Percentiles rank a stretch among this genome's conserved stretches.
phyloP scores from a whole-genome alignment of 2,329 filamentous ascomycete genomes.

The Davidsoniella australis region DNA sequence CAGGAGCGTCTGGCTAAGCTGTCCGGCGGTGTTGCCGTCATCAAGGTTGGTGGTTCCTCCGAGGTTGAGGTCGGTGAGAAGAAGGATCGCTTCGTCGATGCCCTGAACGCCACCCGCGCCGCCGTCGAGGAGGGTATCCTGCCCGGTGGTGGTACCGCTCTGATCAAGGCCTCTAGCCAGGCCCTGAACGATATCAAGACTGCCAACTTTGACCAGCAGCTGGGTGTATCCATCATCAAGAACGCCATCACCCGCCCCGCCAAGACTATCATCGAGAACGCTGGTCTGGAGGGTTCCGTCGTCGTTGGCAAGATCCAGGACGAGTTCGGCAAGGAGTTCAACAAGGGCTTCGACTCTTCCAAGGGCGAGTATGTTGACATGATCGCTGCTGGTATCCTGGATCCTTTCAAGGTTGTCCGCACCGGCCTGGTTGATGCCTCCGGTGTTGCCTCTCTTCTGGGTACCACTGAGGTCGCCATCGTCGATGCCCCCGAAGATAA shows the following conservation, averaged over 20 bases:
- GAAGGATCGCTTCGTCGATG: conserved; percentile 99
- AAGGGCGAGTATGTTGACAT: conserved; percentile 99
- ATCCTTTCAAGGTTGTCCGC: conserved; percentile 98
- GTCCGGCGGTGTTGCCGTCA: conserved; percentile 95
- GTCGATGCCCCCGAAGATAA: conserved; percentile 94
- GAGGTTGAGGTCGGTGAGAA: conserved; percentile 99
- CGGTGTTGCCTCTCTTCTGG: conserved; percentile 89
- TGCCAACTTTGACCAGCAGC: conserved; percentile 96
- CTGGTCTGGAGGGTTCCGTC: conserved; percentile 85
- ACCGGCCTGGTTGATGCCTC: conserved; percentile 89
- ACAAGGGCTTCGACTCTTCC: conserved; percentile 92
- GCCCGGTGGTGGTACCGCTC: conserved; percentile 91
- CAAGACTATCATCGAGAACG: conserved; percentile 93
- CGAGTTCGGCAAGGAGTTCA: conserved; percentile 82
- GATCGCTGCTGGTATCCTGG: conserved; percentile 91
- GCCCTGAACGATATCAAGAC: conserved; percentile 70
- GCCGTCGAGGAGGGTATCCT: conserved; percentile 99
- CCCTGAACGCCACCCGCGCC: conserved; percentile 91
- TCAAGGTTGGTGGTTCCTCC: conserved; percentile 94
- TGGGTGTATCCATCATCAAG: conserved; percentile 95
- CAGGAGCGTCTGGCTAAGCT: conserved; percentile 99
- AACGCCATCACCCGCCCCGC: conserved; percentile 93
- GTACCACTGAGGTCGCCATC: conserved; percentile 95
- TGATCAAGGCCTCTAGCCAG: conserved; percentile 91
- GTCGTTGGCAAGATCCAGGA: conserved; percentile 96